Percentiles rank a stretch among this genome's conserved stretches.
These are phyloP conservation scores for Arthrobotrys megalospora DNA, from an alignment of 2,329 filamentous ascomycete species.

Conservation along the genomic window DNA sequence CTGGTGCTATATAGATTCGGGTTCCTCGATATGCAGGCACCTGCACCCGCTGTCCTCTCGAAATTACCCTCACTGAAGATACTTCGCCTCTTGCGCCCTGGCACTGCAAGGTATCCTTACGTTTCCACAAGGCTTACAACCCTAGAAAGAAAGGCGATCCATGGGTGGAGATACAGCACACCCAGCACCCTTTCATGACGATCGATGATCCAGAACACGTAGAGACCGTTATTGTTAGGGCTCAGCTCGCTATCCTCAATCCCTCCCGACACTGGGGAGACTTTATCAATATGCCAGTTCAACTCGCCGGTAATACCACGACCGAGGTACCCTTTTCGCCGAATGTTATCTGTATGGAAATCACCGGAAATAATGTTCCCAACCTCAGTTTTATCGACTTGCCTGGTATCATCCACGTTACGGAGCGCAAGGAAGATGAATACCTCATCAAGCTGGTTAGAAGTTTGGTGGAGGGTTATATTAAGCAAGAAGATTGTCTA, in stretches of 20 bases:
- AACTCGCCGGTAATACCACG: conserved; percentile 18
- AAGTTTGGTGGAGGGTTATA: conserved; percentile 63
- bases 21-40: conserved; percentile 64
- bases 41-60: conserved; percentile 64
- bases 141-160: conserved; percentile 60
- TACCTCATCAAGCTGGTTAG: conserved; percentile 64
- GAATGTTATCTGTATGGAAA: conserved; percentile 65
- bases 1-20: conserved; percentile 61
- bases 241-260: conserved; percentile 63
- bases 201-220: conserved; percentile 62
- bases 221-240: conserved; percentile 62
- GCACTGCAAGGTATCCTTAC: conserved; percentile 63
- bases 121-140: conserved; percentile 63
- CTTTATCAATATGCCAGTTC: conserved; percentile 48
- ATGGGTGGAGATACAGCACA: conserved; percentile 61
- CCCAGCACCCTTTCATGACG: conserved; percentile 62
- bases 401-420: conserved; percentile 64
- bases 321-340: conserved; percentile 64
- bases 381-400: conserved; percentile 65
- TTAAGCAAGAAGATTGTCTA: conserved; percentile 63
- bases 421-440: conserved; percentile 63
- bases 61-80: conserved; percentile 63
- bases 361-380: conserved; percentile 63
- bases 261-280: conserved; percentile 63
- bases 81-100: conserved; percentile 57